phyloP scores from a whole-genome alignment of 225 moss, liverwort and hornwort species.

The Climacium dendroides region DNA sequence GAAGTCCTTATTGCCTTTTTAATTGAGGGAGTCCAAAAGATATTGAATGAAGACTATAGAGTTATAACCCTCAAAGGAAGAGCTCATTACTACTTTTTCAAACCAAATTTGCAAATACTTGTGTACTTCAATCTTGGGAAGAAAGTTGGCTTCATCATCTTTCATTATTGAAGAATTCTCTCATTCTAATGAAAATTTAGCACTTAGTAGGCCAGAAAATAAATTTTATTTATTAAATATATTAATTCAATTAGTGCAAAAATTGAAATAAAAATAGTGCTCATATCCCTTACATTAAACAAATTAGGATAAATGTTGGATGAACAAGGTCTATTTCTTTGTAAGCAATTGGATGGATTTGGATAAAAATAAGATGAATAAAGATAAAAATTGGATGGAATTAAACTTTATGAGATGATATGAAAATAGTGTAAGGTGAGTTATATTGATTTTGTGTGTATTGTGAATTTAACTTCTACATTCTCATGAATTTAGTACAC shows the following conservation, averaged over 20 bases:
- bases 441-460: too few species aligned
- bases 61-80: background rate
- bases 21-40: too few species aligned
- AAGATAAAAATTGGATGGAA: too few species aligned
- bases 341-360: background rate
- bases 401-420: background rate
- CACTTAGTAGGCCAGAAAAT: background rate
- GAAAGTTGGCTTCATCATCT: background rate
- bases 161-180: background rate
- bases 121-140: background rate
- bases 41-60: background rate
- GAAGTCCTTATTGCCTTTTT: fast-evolving
- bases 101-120: background rate
- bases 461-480: background rate
- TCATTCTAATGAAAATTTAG: background rate
- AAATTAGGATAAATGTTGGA: background rate
- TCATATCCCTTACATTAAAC: background rate
- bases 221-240: background rate
- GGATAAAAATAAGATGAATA: background rate
- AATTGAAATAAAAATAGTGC: background rate
- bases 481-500: fast-evolving
- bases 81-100: background rate
- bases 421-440: background rate
- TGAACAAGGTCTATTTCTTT: fast-evolving
- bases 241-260: background rate